Evolutionary conservation across 345 rosid genomes (phyloP).

Genomic region (Ailanthus altissimus): DNA sequence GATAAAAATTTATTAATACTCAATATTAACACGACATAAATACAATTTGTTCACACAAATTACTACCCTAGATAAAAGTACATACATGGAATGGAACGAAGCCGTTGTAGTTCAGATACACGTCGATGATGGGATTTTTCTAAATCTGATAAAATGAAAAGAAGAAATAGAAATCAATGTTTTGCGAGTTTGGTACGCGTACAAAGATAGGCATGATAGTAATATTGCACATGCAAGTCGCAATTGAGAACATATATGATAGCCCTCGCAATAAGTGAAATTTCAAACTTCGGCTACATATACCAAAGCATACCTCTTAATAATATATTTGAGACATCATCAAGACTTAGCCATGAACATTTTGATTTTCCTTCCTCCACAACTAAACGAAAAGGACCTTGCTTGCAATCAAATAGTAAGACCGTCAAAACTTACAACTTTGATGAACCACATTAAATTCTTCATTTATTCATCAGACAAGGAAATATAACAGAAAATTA

Average conservation of each 20-base stretch:
- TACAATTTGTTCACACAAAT: no score
- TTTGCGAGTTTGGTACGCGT: not conserved
- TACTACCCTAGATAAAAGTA: no score
- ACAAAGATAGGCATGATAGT: not conserved
- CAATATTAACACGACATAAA: no score
- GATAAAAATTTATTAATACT: no score
- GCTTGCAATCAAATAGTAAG: constrained; percentile 27
- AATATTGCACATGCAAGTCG: not conserved
- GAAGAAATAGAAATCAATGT: constrained; percentile 8
- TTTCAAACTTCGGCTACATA: no score
- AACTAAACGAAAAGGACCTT: constrained; percentile 92
- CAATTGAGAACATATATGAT: no score
- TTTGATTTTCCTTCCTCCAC: constrained; percentile 96
- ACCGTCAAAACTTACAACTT: constrained; percentile 10
- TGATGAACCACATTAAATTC: not conserved
- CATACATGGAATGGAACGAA: constrained; percentile 95
- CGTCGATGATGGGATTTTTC: constrained; percentile 90
- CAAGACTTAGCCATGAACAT: not conserved
- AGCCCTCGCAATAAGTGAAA: no score
- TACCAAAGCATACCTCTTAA: no score
- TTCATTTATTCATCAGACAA: not conserved
- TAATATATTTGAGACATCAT: no score
- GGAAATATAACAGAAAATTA: constrained; percentile 12
- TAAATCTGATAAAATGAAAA: constrained; percentile 54
- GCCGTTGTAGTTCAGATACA: constrained; percentile 90